Evolutionary conservation across 2,329 filamentous ascomycete genomes (phyloP), one percentile per base, ranked within the genome.

Genomic region (Fusarium brachygibbosum): DNA sequence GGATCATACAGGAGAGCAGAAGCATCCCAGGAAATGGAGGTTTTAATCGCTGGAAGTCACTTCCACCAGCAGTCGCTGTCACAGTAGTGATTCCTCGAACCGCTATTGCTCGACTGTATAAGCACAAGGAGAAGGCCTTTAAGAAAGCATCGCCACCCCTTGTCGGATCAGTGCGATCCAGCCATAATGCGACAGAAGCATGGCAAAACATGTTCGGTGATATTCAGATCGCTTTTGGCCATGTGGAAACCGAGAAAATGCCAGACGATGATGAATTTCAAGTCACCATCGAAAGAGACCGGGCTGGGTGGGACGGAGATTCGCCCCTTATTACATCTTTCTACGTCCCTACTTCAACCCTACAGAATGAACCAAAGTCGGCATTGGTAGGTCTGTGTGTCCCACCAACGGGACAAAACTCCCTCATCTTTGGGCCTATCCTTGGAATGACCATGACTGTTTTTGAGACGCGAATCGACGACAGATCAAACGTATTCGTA

Each of bases 201-300:
- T 82, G 77, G 76, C 74, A 77, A 29, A 79, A 78, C 62, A 66
- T 78, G 16, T 85, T 81, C 67, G 70, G 76, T 5, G 76, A 80
- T 57, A 74, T 82, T 14, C 83, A 85, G 1, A 65, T 84, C 31
- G 58, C 72, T 6, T 84, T 84, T 67, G 84, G 83, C 16, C 76
- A 71, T 0, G 56, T 82, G 14, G 71, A 71, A 48, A 65, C 71
- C 1, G 55, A 45, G 3, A 77, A 78, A 0, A 31, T 69, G 6
- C 64, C 63, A 7, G 65, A 76, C 2, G 63, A 71, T 8, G 78
- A 79, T n/a, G 70, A 75, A 5, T 80, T 79, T n/a, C 58, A 70
- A 9, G 54, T 82, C 21, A 56, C 63, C 0, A 61, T 84, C 4
- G 66, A 76, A 6, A 75, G 79, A 17, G 82, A 84, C 46, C 57